Base-by-base conservation (phyloP, 1,284 basidiomycete species). In the Singerocomus inundabilis region DNA sequence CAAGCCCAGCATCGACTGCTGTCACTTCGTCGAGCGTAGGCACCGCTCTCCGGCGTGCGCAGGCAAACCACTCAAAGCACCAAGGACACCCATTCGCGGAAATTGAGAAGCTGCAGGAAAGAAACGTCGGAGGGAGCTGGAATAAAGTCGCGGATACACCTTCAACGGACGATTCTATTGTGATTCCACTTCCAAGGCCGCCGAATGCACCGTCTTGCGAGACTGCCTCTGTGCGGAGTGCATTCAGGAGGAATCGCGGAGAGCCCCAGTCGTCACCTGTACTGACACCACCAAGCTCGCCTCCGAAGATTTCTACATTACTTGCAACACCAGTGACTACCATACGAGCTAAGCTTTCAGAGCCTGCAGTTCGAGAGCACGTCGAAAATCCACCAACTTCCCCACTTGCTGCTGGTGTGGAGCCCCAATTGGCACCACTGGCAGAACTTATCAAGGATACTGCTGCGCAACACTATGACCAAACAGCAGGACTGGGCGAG, bases 361-460 rank as follows among this genome's bases (percentile, higher is more conserved):
- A 63, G 32, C 56, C 61, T 21, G 55, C 51, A 6, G 49, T 67
- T 36, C 51, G 50, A 21, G 51, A 69, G 33, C 63, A 54, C 29
- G 50, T 45, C 18, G 52, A 62, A 36, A 56, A 51, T 13, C 62
- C 51, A 1, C 57, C 57, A 24, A 44, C 43, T 8, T 51, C 60
- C 10, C 46, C 46, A 12, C 44, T 49, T 18, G 28, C 45, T 9
- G 21, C 51, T 13, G 53, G 58, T 9, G 40, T 55, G 18, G 54
- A 53, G 11, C 53, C 56, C 6, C 54, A 52, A 32, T 32, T 68
- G 21, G 60, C 47, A 8, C 62, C 68, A 1, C 43, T 74, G 16
- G 60, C 61, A 16, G 67, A 73, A 38, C 57, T 70, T 11, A 65
- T 74, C 53, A 72, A 70, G 44, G 68, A 70, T 16, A 69, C 68